Conservation (phyloP, 179 eudicot species). For the Carnegiea gigantea region DNA sequence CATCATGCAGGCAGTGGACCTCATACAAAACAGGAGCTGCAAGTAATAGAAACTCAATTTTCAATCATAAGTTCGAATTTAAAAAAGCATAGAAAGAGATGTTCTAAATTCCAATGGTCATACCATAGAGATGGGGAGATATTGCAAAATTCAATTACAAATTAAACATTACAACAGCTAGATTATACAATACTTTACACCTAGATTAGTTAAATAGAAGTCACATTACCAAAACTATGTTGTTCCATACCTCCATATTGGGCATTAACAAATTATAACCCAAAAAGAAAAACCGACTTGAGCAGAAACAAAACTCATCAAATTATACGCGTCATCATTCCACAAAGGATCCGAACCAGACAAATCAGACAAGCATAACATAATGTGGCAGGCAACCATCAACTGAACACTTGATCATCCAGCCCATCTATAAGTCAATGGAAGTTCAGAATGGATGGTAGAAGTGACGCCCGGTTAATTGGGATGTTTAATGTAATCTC, state of each 20-base stretch:
- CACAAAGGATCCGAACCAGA: neutral
- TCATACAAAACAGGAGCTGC: constrained; percentile 89
- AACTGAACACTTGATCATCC: neutral
- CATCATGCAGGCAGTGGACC: constrained; percentile 89
- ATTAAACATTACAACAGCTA: neutral
- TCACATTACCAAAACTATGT: neutral
- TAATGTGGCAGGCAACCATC: neutral
- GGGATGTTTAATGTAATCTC: too few relatives aligned
- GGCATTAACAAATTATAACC: neutral
- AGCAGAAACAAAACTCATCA: too few relatives aligned
- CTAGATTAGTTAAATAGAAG: neutral
- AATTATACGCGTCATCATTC: neutral
- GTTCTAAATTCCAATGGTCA: neutral
- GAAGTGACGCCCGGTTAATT: too few relatives aligned
- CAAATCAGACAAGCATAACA: neutral
- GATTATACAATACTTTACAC: neutral
- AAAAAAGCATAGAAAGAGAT: neutral
- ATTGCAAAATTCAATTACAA: neutral
- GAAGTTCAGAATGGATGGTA: too few relatives aligned
- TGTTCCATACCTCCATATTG: neutral
- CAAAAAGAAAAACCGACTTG: neutral
- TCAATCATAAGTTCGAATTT: neutral
- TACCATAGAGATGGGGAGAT: neutral
- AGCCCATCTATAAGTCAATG: too few relatives aligned
- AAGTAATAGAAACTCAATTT: constrained; percentile 10